A percentile compares a stretch with the other conserved stretches of the same genome.
Conservation (phyloP, 2,329 filamentous ascomycete genomes). For the Colletotrichum cereale region DNA sequence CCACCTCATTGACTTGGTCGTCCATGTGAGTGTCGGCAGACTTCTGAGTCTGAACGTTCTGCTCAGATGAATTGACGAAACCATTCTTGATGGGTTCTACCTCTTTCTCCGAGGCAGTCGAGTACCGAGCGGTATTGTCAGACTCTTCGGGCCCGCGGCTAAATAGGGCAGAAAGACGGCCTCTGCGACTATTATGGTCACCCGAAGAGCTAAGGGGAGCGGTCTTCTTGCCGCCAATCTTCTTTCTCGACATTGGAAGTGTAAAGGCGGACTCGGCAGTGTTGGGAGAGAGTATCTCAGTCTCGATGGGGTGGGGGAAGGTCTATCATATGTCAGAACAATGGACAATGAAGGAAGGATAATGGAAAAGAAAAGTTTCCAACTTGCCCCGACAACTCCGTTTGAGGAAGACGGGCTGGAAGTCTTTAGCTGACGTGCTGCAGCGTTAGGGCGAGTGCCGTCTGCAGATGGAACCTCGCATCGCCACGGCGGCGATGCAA, state of each 20-base stretch:
- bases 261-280: not conserved
- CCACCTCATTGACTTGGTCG: not conserved
- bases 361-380: not conserved
- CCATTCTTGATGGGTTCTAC: not conserved
- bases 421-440: not conserved
- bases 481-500: slow-evolving; percentile 4
- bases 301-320: not conserved
- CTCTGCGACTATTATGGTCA: not conserved
- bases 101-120: not conserved
- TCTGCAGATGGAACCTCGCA: not conserved
- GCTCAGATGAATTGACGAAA: not conserved
- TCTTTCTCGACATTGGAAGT: slow-evolving; percentile 18
- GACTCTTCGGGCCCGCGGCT: not conserved
- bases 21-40: not conserved
- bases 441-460: not conserved
- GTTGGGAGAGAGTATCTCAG: not conserved
- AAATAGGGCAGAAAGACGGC: slow-evolving; percentile 26
- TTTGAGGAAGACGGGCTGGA: not conserved
- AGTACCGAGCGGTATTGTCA: not conserved
- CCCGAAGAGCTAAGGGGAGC: not conserved
- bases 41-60: not conserved
- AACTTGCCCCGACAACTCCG: not conserved
- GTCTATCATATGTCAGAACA: slow-evolving; percentile 1
- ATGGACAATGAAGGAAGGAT: not conserved
- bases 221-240: not conserved